Evolutionary conservation across 73 alveolate genomes (phyloP).

Genomic region (Paramecium pentaurelia): DNA sequence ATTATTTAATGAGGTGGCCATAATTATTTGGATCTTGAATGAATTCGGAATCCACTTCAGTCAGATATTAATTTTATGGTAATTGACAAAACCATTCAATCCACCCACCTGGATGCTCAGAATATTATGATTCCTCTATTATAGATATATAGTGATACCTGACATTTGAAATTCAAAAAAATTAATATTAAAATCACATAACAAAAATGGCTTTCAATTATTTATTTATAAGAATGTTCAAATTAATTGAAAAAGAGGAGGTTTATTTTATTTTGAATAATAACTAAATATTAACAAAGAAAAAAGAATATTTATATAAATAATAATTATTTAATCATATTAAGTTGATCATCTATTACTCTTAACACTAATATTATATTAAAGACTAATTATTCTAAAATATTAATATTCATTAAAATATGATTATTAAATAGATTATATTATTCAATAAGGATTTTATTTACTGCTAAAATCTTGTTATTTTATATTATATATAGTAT

Average conservation of each 20-base stretch:
- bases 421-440: background rate
- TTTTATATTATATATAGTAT: background rate
- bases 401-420: background rate
- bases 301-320: background rate
- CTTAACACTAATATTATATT: background rate
- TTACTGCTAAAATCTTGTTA: background rate
- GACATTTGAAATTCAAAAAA: constrained; percentile 12
- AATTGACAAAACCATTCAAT: constrained; percentile 39
- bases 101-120: constrained; percentile 50
- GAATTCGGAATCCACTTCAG: constrained; percentile 24
- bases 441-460: background rate
- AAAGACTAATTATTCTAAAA: no score
- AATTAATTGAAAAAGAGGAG: background rate
- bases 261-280: no score
- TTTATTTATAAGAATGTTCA: background rate
- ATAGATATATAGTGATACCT: background rate
- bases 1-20: background rate
- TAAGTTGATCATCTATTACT: background rate
- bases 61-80: background rate
- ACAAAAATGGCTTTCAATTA: background rate
- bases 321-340: no score
- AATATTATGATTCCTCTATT: constrained; percentile 45
- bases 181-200: background rate
- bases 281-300: background rate
- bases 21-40: background rate